Evolutionary conservation across 306 rosid genomes (phyloP).

Genomic region (Rosa lucieae): DNA sequence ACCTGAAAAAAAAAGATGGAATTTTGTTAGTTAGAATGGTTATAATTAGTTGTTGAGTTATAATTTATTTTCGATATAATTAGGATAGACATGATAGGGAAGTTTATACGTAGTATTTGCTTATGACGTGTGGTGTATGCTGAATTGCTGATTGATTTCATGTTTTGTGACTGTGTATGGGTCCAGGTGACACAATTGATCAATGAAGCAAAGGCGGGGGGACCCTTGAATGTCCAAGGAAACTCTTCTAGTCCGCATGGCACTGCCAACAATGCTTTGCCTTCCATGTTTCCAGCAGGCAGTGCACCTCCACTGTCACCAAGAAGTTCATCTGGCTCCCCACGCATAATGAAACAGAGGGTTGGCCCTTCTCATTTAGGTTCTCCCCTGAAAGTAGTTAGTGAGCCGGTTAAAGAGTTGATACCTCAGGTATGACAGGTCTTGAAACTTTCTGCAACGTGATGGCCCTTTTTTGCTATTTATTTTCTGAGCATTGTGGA

Average conservation of each 20-base stretch:
- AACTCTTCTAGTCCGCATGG: constrained; percentile 95
- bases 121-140: not conserved
- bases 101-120: not conserved
- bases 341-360: constrained; percentile 89
- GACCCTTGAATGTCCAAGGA: constrained; percentile 87
- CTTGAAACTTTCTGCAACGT: constrained; percentile 8
- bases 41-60: not conserved
- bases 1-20: not conserved
- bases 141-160: not conserved
- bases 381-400: constrained; percentile 89
- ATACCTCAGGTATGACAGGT: constrained; percentile 85
- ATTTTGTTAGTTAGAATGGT: not conserved
- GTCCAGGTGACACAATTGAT: constrained; percentile 72
- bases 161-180: constrained; percentile 19
- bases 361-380: constrained; percentile 86
- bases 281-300: constrained; percentile 99
- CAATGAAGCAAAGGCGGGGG: constrained; percentile 88
- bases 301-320: constrained; percentile 98
- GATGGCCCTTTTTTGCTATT: constrained; percentile 4
- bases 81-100: not conserved
- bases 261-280: constrained; percentile 62
- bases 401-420: constrained; percentile 92
- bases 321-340: constrained; percentile 90
- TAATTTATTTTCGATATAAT: not conserved
- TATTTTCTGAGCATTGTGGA: not conserved